phyloP scores from a whole-genome alignment of 2,329 filamentous ascomycete genomes.

The Ophiosphaerella herpotricha region DNA sequence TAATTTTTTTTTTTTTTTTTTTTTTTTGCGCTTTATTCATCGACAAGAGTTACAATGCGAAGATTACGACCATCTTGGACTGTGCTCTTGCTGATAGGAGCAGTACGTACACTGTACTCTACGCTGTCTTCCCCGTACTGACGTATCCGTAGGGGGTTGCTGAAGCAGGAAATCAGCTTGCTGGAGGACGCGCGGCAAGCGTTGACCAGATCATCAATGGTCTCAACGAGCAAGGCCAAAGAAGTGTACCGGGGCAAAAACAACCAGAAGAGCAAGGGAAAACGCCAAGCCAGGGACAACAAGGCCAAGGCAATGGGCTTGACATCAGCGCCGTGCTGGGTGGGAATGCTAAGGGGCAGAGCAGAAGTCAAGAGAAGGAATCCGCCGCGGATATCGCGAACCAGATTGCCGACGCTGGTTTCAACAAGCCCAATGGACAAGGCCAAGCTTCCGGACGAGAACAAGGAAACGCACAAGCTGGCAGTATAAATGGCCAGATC shows the following conservation, averaged over 20 bases:
- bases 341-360: conserved; percentile 3
- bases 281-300: neutral
- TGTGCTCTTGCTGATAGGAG: conserved; percentile 34
- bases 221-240: conserved; percentile 14
- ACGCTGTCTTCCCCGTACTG: conserved; percentile 11
- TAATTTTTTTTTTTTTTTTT: conserved; percentile 21
- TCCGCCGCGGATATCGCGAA: conserved; percentile 10
- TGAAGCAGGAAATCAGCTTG: conserved; percentile 28
- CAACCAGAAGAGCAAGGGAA: conserved; percentile 3
- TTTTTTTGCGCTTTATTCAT: conserved; percentile 2
- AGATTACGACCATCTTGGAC: conserved; percentile 30
- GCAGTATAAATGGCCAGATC: conserved; percentile 4
- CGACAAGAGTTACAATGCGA: conserved; percentile 30
- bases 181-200: conserved; percentile 16
- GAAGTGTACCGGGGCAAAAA: conserved; percentile 3
- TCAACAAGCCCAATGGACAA: conserved; percentile 9
- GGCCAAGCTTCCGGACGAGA: conserved; percentile 7
- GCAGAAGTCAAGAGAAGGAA: conserved; percentile 1
- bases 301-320: conserved; percentile 8
- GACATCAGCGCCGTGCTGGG: conserved; percentile 11
- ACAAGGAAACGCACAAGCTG: conserved; percentile 9
- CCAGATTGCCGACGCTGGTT: conserved; percentile 8
- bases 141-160: conserved; percentile 27
- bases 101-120: conserved; percentile 25
- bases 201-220: conserved; percentile 17